Evolutionary conservation across 768 basidiomycete genomes (phyloP).

Genomic region (Serendipita indica): DNA sequence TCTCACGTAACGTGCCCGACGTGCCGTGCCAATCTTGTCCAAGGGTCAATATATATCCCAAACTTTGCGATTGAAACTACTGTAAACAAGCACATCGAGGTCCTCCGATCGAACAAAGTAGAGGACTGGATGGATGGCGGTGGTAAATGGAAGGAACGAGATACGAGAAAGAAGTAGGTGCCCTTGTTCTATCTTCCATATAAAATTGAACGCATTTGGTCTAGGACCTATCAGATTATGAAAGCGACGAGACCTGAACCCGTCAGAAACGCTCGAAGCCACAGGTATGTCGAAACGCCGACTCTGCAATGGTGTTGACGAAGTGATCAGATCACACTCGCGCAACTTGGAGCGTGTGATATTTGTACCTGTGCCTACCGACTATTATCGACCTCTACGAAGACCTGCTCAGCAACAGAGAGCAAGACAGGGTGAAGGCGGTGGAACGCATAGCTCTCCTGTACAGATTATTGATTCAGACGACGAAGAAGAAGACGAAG

Average conservation of each 20-base stretch:
- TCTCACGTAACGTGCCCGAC: background rate
- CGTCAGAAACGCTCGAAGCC: no score
- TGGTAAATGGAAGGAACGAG: background rate
- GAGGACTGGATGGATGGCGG: background rate
- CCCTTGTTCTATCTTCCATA: background rate
- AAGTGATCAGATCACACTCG: no score
- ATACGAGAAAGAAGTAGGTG: background rate
- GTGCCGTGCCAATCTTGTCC: background rate
- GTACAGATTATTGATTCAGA: no score
- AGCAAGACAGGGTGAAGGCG: no score
- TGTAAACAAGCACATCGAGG: slow-evolving; percentile 2
- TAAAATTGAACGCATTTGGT: background rate
- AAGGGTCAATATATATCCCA: background rate
- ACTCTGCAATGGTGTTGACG: no score
- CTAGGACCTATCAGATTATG: background rate
- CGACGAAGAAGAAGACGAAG: no score
- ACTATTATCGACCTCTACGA: no score
- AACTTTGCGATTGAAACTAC: background rate
- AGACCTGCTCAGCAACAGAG: no score
- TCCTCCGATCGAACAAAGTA: background rate
- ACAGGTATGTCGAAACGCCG: no score
- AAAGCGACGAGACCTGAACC: background rate
- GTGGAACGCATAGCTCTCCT: no score
- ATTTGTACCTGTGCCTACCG: no score
- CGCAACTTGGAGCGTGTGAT: no score